A percentile compares a stretch with the other conserved stretches of the same genome.
These are phyloP conservation scores for Colletotrichum sp. DNA, from an alignment of 2,329 filamentous ascomycete species.

Conservation along the genomic window DNA sequence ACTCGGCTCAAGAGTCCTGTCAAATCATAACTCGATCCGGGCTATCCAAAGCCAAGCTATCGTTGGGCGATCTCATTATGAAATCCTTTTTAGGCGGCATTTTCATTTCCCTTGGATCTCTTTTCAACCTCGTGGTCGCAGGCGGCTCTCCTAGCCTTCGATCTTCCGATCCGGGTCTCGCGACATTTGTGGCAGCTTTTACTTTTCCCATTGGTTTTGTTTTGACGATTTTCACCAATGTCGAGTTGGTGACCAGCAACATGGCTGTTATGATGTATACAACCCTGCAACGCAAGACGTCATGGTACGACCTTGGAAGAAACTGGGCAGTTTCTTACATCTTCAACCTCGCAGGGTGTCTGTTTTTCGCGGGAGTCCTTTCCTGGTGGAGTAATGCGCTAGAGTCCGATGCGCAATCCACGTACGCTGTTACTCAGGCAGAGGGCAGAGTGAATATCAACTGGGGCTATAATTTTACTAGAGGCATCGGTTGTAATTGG, in stretches of 20 bases:
- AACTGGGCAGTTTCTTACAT: neutral
- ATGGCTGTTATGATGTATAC: slow-evolving; percentile 2
- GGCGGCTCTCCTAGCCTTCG: neutral
- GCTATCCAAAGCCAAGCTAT: neutral
- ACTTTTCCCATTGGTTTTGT: neutral
- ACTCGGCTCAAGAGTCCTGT: neutral
- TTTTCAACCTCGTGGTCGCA: neutral
- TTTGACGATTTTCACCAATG: neutral
- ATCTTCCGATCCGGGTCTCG: neutral
- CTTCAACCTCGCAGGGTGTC: neutral
- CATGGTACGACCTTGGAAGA: neutral
- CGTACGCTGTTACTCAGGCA: neutral
- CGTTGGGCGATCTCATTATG: neutral
- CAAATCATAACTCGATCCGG: neutral
- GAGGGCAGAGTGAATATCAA: neutral
- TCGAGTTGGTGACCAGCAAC: slow-evolving; percentile 1
- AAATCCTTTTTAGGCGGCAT: slow-evolving; percentile 4
- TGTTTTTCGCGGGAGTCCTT: neutral
- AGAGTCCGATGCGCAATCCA: neutral
- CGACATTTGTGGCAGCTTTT: neutral
- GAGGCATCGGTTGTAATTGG: slow-evolving; percentile 3
- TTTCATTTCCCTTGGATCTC: slow-evolving; percentile 4
- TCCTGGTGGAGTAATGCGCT: neutral
- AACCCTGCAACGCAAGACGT: neutral
- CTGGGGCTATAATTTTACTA: neutral